Evolutionary conservation across 306 rosid species (phyloP), one percentile per base, ranked within the genome.

Genomic region (Myrica gale): DNA sequence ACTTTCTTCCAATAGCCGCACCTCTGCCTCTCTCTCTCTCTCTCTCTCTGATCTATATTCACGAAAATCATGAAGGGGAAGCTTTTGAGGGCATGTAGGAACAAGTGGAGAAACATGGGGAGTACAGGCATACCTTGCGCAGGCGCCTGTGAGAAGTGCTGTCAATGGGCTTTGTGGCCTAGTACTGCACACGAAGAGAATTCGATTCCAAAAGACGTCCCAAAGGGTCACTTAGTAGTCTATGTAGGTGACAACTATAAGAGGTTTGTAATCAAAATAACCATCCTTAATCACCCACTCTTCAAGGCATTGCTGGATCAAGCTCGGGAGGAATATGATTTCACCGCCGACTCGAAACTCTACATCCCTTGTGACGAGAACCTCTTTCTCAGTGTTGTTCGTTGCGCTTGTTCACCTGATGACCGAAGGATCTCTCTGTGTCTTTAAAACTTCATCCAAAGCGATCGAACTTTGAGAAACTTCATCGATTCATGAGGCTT

Each of bases 191-290:
- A 87, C 37, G 85, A 89, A 76, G 81, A 84, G 3, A 79, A 86
- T 68, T 85, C 86, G 4, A 90, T 92, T 32, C 99, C 99, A 54
- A 88, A 84, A 74, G 99, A 95, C 69, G 99, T 95, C 71, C 99
- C 99, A 39, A 92, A 84, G 87, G 97, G 99, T 72, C 99, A 96
- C 84, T 83, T 89, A 78, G 98, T 89, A 61, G 93, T 96, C 4
- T 96, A 92, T 11, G 97, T 92, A 0, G 99, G 99, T 23, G 85
- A 90, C 70, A 85, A 92, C 52, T 78, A 72, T 76, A 90, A 84
- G 85, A 89, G 99, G 82, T 90, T 82, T 82, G 98, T 92, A 0
- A 90, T 92, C 81, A 89, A 89, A 68, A 69, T 92, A 58, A 74
- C 81, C 70, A 69, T 88, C 45, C 93, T 90, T 12, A 90, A 88